Conservation (phyloP, 257 asterid genomes). For the Scutellaria galericulata region DNA sequence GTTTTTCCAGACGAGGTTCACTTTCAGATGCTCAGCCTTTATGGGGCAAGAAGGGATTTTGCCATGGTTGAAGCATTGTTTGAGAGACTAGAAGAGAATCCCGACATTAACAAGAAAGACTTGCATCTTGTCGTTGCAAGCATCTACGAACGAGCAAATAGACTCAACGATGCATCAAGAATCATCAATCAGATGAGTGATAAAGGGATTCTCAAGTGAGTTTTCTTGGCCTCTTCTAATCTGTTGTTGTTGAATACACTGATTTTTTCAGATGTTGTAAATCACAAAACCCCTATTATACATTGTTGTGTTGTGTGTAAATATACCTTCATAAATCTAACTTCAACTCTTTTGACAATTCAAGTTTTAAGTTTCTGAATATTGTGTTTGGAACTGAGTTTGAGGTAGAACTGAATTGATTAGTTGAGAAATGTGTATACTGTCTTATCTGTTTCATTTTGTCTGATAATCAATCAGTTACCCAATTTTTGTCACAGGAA, state of each 20-base stretch:
- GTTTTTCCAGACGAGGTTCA: conserved; percentile 79
- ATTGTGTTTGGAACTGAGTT: background rate
- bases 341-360: background rate
- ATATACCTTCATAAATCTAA: background rate
- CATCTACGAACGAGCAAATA: conserved; percentile 82
- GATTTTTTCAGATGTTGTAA: conserved; percentile 33
- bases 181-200: conserved; percentile 70
- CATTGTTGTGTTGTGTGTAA: conserved; percentile 3
- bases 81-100: conserved; percentile 56
- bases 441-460: too few relatives aligned
- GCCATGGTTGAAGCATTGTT: conserved; percentile 63
- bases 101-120: conserved; percentile 81
- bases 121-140: conserved; percentile 79
- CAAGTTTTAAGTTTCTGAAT: background rate
- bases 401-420: too few relatives aligned
- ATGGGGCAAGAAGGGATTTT: conserved; percentile 69
- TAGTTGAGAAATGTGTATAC: too few relatives aligned
- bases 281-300: conserved; percentile 16
- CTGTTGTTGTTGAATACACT: conserved; percentile 15
- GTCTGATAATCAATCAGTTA: too few relatives aligned
- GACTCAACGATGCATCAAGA: conserved; percentile 75
- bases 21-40: conserved; percentile 87
- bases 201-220: conserved; percentile 42
- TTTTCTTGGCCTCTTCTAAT: background rate
- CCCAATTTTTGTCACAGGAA: too few relatives aligned